A percentile compares a stretch with the other conserved stretches of the same genome.
These are phyloP conservation scores for Gnetum montanum DNA, from an alignment of 75 land plant species.

Conservation along the genomic window DNA sequence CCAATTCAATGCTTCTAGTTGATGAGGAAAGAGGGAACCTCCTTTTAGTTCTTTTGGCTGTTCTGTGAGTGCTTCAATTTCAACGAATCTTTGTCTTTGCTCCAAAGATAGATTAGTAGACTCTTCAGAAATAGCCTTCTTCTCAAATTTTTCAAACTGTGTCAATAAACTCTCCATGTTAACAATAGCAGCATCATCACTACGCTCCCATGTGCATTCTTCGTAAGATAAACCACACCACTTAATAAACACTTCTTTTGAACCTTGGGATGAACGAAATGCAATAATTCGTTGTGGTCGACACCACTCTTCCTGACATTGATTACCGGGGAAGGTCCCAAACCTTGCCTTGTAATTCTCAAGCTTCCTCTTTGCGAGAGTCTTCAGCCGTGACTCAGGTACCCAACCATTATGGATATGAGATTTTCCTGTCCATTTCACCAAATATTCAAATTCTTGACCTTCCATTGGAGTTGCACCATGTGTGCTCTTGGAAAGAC, in stretches of 20 bases:
- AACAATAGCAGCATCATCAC: constrained; percentile 55
- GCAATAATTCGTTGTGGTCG: constrained; percentile 78
- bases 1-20: constrained; percentile 96
- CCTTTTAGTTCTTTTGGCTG: constrained; percentile 87
- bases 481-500: neutral
- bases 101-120: constrained; percentile 13
- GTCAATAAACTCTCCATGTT: constrained; percentile 35
- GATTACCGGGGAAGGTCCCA: constrained; percentile 55
- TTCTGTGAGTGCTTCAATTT: constrained; percentile 47
- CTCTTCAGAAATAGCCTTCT: constrained; percentile 24
- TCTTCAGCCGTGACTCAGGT: constrained; percentile 53
- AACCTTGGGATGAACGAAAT: constrained; percentile 22
- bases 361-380: constrained; percentile 78
- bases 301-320: constrained; percentile 70
- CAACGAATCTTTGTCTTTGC: constrained; percentile 19
- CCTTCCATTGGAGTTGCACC: neutral
- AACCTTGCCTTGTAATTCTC: constrained; percentile 84
- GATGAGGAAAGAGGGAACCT: constrained; percentile 90
- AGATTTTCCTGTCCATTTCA: constrained; percentile 92
- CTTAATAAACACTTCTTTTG: constrained; percentile 67
- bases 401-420: constrained; percentile 91
- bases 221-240: constrained; percentile 91
- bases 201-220: constrained; percentile 94
- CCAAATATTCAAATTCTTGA: constrained; percentile 54
- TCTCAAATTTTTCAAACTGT: constrained; percentile 51